Evolutionary conservation across 257 asterid species (phyloP), one percentile per base, ranked within the genome.

Genomic region (Penstemon davidsonii): DNA sequence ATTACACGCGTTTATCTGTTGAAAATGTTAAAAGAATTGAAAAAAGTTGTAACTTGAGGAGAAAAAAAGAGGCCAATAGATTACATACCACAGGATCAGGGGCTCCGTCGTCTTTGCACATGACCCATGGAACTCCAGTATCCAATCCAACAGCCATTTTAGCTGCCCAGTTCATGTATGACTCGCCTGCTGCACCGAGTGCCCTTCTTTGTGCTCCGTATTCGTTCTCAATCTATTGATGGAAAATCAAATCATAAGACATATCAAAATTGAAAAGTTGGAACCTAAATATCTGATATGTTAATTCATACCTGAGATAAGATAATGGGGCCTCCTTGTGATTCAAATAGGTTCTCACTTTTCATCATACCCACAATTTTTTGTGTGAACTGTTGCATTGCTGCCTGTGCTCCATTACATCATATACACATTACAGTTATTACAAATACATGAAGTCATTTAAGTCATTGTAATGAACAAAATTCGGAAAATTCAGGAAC

Each of bases 261-360:
- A 43, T 39, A 47, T 38, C 8, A 13, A 18, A 40, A 45, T 42
- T 15, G 41, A 18, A 49, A 52, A 38, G 10, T 4, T 12, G 4
- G 19, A 37, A 49, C n/a, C 33, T 15, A 33, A 66, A 53, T 19
- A 13, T 66, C 18, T 18, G 36, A 60, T 40, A 51, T 7, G 7
- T 62, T 15, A 15, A 15, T 15, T 13, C 44, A 33, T 73, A 88
- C 95, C 90, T 88, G 96, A 69, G 96, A 88, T 46, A 88, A 66
- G 54, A 86, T 88, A 46, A 86, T 88, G 37, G 96, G 96, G 68
- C 96, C 96, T 65, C 90, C 92, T 62, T 85, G 90, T 62, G 92
- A 73, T 66, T 82, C 86, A 78, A 68, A 88, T 47, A 86, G 78
- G 18, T 71, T 75, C 70, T 84, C 90, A 70, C 76, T 76, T 77